Conservation (phyloP, 2,329 filamentous ascomycete species). For the Arthroderma sp. region DNA sequence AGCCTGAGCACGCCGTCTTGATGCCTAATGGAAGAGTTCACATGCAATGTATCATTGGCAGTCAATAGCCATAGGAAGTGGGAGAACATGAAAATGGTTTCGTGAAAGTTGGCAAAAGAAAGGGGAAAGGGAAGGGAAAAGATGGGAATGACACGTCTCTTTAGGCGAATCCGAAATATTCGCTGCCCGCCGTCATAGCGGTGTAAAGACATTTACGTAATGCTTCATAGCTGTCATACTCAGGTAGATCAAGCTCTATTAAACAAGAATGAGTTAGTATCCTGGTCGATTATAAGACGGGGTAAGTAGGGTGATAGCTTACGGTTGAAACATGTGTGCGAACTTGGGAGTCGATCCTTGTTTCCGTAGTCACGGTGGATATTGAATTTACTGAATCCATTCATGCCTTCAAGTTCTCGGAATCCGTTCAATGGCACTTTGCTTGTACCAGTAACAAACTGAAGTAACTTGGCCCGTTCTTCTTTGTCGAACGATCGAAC, state of each 20-base stretch:
- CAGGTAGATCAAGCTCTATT: constrained; percentile 87
- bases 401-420: constrained; percentile 99
- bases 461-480: constrained; percentile 89
- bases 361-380: constrained; percentile 96
- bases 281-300: not conserved
- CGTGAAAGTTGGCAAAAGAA: not conserved
- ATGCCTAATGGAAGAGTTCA: constrained; percentile 4
- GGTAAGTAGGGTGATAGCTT: constrained; percentile 38
- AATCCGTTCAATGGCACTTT: constrained; percentile 98
- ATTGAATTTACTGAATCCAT: constrained; percentile 94
- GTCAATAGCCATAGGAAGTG: not conserved
- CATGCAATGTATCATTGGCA: constrained; percentile 2
- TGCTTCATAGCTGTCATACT: constrained; percentile 92
- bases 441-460: constrained; percentile 96
- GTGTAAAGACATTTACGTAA: constrained; percentile 81
- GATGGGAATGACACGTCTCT: not conserved
- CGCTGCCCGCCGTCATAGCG: constrained; percentile 93
- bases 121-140: not conserved
- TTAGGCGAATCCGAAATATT: constrained; percentile 95
- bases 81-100: not conserved
- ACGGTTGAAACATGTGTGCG: constrained; percentile 99
- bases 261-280: constrained; percentile 24
- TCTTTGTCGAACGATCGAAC: constrained; percentile 97
- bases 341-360: constrained; percentile 89
- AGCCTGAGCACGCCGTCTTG: constrained; percentile 1